These are phyloP conservation scores for Globisporangium barbulae DNA, from an alignment of 352 stramenopile genomes.

Conservation along the genomic window DNA sequence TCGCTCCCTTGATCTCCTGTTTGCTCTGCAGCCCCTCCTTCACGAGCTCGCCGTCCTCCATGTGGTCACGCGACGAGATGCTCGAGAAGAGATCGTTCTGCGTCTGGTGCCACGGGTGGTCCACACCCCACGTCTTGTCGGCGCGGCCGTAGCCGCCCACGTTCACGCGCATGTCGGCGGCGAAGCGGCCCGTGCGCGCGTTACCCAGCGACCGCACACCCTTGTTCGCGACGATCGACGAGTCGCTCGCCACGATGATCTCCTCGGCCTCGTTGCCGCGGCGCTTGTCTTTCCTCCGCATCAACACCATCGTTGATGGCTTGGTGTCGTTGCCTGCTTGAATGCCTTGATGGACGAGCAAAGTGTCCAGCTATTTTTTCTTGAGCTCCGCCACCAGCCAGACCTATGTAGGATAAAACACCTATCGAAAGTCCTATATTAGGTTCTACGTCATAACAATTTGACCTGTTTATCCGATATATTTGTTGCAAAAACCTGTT, in stretches of 20 bases:
- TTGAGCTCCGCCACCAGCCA: background rate
- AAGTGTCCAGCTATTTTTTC: too few relatives aligned
- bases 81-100: slow-evolving; percentile 39
- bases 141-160: slow-evolving; percentile 69
- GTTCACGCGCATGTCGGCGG: slow-evolving; percentile 74
- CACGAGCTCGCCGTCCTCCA: slow-evolving; percentile 56
- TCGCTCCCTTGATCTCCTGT: slow-evolving; percentile 40
- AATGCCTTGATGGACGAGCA: background rate
- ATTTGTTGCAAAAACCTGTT: too few relatives aligned
- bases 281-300: slow-evolving; percentile 69
- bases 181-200: slow-evolving; percentile 61
- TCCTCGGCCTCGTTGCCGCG: slow-evolving; percentile 58
- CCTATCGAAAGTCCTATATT: too few relatives aligned
- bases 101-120: slow-evolving; percentile 77
- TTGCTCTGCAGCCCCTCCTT: slow-evolving; percentile 38
- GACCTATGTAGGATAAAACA: too few relatives aligned
- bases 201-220: slow-evolving; percentile 52
- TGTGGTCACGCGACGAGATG: slow-evolving; percentile 50
- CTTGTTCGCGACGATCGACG: slow-evolving; percentile 64
- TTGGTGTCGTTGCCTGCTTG: background rate
- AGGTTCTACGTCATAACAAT: too few relatives aligned
- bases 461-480: too few relatives aligned
- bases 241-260: slow-evolving; percentile 57
- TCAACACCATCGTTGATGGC: slow-evolving; percentile 52
- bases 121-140: slow-evolving; percentile 77